phyloP scores from a whole-genome alignment of 2,329 filamentous ascomycete genomes.

The Harringtonia aguacate region DNA sequence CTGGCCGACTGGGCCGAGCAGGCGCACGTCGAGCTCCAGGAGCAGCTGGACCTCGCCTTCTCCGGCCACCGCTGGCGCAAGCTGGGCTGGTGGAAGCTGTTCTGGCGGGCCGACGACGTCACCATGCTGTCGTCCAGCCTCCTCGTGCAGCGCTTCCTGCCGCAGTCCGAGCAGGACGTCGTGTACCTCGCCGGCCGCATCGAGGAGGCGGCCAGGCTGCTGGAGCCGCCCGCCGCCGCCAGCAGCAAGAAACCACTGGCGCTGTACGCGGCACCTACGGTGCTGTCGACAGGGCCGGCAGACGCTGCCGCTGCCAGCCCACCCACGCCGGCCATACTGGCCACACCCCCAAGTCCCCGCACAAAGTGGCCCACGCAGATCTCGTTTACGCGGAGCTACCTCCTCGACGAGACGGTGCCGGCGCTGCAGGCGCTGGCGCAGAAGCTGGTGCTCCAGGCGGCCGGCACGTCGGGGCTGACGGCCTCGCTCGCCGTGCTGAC shows the following conservation, averaged over 20 bases:
- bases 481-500: slow-evolving; percentile 42
- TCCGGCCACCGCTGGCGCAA: slow-evolving; percentile 66
- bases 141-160: slow-evolving; percentile 65
- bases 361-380: slow-evolving; percentile 66
- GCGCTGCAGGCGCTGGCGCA: slow-evolving; percentile 64
- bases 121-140: slow-evolving; percentile 73
- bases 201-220: slow-evolving; percentile 15
- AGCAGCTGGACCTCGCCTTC: slow-evolving; percentile 70
- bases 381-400: slow-evolving; percentile 53
- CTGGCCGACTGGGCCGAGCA: slow-evolving; percentile 66
- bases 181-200: slow-evolving; percentile 68
- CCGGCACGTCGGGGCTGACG: slow-evolving; percentile 59
- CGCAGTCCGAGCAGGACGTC: slow-evolving; percentile 66
- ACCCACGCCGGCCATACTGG: neutral
- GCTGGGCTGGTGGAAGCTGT: slow-evolving; percentile 86
- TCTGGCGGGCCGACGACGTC: slow-evolving; percentile 91
- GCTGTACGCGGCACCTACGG: slow-evolving; percentile 14
- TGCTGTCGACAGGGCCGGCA: slow-evolving; percentile 5
- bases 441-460: slow-evolving; percentile 62
- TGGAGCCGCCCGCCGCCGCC: too few relatives aligned
- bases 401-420: slow-evolving; percentile 56
- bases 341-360: neutral
- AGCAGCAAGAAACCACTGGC: slow-evolving; percentile 1
- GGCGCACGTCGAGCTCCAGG: slow-evolving; percentile 74
- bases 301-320: neutral